A percentile compares a stretch with the other conserved stretches of the same genome.
Evolutionary conservation across 805 yeast genomes (phyloP).

Genomic region (Candida boleticola): DNA sequence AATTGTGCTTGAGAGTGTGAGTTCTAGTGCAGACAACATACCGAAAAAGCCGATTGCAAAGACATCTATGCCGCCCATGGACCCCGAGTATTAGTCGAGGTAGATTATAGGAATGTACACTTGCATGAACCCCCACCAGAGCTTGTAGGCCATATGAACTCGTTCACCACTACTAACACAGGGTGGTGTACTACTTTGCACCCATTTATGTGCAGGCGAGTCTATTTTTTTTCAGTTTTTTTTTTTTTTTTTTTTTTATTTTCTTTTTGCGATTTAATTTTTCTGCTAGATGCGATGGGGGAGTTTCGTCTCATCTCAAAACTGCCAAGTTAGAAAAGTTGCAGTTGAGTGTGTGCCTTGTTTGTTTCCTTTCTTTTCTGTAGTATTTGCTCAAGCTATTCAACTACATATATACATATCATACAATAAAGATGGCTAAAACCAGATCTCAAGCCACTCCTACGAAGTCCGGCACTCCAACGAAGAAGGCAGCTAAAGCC

Average conservation of each 20-base stretch:
- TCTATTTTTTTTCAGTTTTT: not conserved
- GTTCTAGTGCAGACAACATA: not conserved
- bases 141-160: too few relatives aligned
- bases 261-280: not conserved
- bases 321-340: too few relatives aligned
- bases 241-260: not conserved
- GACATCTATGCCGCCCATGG: conserved; percentile 35
- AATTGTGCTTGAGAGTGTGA: conserved; percentile 33
- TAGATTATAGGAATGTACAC: too few relatives aligned
- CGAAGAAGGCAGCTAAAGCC: conserved; percentile 8
- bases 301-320: too few relatives aligned
- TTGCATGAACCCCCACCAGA: too few relatives aligned
- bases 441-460: conserved; percentile 32
- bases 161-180: too few relatives aligned
- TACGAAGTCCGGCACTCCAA: conserved; percentile 20
- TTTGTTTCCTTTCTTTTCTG: too few relatives aligned
- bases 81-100: too few relatives aligned
- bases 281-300: conserved; percentile 4
- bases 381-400: too few relatives aligned
- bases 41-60: conserved; percentile 20
- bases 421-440: conserved; percentile 33
- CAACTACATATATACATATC: too few relatives aligned
- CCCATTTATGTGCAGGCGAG: not conserved
- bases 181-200: too few relatives aligned
- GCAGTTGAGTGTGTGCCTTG: too few relatives aligned